These are phyloP conservation scores for Striga hermonthica DNA, from an alignment of 305 asterid species.

Conservation along the genomic window DNA sequence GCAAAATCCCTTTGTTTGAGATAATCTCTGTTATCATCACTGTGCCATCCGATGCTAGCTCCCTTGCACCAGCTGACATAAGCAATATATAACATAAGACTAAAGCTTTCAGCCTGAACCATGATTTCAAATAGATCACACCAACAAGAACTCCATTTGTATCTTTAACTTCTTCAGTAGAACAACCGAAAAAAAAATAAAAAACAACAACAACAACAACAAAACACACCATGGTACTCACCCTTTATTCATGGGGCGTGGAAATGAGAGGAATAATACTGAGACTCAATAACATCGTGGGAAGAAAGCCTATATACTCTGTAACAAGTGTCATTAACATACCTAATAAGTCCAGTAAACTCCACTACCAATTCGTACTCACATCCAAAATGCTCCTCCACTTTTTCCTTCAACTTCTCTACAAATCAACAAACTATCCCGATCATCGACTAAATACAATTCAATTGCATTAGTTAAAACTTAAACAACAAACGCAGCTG, in stretches of 20 bases:
- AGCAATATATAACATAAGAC: constrained; percentile 8
- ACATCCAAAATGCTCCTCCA: constrained; percentile 78
- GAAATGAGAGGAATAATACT: constrained; percentile 5
- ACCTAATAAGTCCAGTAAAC: constrained; percentile 92
- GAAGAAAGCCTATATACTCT: background rate
- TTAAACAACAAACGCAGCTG: background rate
- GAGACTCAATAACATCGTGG: too few species aligned
- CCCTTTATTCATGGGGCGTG: too few species aligned
- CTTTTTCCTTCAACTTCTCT: constrained; percentile 80
- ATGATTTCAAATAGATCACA: background rate
- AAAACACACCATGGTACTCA: too few species aligned
- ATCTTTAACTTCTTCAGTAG: background rate
- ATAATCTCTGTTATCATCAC: constrained; percentile 86
- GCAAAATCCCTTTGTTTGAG: constrained; percentile 88
- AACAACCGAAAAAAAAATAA: too few species aligned
- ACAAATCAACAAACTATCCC: constrained; percentile 26
- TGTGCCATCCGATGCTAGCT: constrained; percentile 95
- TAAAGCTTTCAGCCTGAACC: background rate
- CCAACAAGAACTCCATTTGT: background rate
- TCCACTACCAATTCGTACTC: constrained; percentile 80
- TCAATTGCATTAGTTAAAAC: constrained; percentile 1
- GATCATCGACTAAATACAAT: constrained; percentile 1
- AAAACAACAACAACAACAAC: too few species aligned
- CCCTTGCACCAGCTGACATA: constrained; percentile 78
- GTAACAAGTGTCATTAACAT: constrained; percentile 14